Conservation (phyloP, 2,329 filamentous ascomycete genomes). For the Cryphonectria nitschkei region DNA sequence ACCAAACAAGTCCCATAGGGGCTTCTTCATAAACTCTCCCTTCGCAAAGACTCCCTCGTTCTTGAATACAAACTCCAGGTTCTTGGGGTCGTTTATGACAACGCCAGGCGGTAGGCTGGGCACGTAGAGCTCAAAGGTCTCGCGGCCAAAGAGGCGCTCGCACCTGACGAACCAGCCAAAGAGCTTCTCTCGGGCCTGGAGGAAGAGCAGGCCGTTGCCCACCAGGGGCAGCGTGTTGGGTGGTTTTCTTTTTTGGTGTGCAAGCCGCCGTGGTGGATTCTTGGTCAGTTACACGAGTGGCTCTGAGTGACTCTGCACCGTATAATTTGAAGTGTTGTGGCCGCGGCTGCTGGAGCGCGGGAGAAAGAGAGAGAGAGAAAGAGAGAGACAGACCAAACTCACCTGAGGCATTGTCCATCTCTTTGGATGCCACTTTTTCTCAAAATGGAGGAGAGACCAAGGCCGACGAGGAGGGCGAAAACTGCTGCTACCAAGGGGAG, state of each 20-base stretch:
- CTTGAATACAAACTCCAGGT: conserved; percentile 65
- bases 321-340: no score
- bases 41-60: conserved; percentile 65
- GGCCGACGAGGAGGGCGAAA: background rate
- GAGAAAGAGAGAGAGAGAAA: no score
- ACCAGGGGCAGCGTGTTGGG: conserved; percentile 57
- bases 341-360: no score
- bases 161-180: conserved; percentile 66
- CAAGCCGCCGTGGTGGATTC: background rate
- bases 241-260: conserved; percentile 44
- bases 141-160: conserved; percentile 58
- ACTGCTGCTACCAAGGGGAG: conserved; percentile 1
- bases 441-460: conserved; percentile 24
- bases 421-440: conserved; percentile 29
- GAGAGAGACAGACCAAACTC: background rate
- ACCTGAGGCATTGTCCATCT: conserved; percentile 30
- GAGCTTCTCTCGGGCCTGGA: conserved; percentile 61
- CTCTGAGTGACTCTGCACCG: no score
- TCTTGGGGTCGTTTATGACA: conserved; percentile 64
- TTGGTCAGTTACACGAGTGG: background rate
- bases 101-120: conserved; percentile 66
- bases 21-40: conserved; percentile 62
- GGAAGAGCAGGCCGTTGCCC: conserved; percentile 65
- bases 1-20: conserved; percentile 66
- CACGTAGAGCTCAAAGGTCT: conserved; percentile 66